Base-by-base conservation (phyloP, 768 basidiomycete species). In the Multifurca ochricompacta region DNA sequence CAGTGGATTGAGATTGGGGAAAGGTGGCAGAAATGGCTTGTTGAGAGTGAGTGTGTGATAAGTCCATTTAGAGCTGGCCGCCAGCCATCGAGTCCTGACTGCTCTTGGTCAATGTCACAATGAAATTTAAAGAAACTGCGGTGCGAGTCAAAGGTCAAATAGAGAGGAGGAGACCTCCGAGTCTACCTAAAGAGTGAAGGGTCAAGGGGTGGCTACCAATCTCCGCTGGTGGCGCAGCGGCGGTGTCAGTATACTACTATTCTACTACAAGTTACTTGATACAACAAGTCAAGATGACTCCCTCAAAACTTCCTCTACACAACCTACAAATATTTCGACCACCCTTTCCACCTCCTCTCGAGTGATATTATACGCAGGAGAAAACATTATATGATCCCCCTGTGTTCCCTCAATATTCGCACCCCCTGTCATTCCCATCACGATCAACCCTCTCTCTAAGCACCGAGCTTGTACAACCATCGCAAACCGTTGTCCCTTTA, bases 51-150 rank as follows among this genome's bases (percentile, higher is more conserved):
- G 71, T 72, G 74, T 77, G 79, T 86, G 79, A 79, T 81, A 85
- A 81, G 84, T 90, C 87, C 87, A 90, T 90, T 89, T 88, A 89
- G 85, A 80, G 75, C 75, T 79, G 82, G 77, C 82, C 71, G 81
- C 80, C 82, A 83, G 87, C 87, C 87, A 90, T 90, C 82, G 86
- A 86, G 56, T 47, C 19, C 14, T 41, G 42, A 49, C 44, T 37
- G 36, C 34, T 48, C 6, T 34, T 48, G 25, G 48, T 19, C 25
- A 14, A 28, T 21, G 35, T 52, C 21, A 44, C 35, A 35, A 47
- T n/a, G 21, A 14, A n/a, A 32, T 35, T 6, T 19, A 27, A 30
- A 45, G 21, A 39, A 47, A 30, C 3, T 35, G 7, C 13, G 23
- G 16, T 48, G 34, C 35, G n/a, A 6, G 48, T 49, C 48, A 31